Conservation (phyloP, 176 grass and related monocot species). For the Musa schizocarpa region DNA sequence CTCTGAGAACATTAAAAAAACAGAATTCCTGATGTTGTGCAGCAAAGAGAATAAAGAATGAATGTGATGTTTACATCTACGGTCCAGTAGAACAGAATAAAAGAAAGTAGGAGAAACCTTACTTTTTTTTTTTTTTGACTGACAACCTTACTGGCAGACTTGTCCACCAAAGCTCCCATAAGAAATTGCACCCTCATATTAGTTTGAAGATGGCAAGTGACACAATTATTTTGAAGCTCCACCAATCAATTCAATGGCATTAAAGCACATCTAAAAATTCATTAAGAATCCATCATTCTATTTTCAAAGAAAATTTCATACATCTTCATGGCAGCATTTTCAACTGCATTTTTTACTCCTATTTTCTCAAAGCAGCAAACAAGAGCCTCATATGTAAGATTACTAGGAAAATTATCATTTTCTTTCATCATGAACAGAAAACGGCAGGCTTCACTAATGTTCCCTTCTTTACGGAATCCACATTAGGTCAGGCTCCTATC, state of each 20-base stretch:
- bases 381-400: constrained; percentile 1
- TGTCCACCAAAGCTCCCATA: background rate
- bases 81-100: too few species aligned
- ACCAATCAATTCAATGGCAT: background rate
- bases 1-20: too few species aligned
- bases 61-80: too few species aligned
- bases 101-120: too few species aligned
- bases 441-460: constrained; percentile 8
- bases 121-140: background rate
- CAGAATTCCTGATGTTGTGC: too few species aligned
- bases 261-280: background rate
- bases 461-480: constrained; percentile 19
- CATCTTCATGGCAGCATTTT: constrained; percentile 5
- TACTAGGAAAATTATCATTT: constrained; percentile 9
- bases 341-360: constrained; percentile 9
- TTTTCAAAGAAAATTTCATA: background rate
- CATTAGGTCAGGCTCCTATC: constrained; percentile 21
- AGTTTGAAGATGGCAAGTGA: too few species aligned
- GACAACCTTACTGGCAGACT: background rate
- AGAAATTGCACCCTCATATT: background rate
- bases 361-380: constrained; percentile 21
- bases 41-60: too few species aligned
- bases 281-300: background rate
- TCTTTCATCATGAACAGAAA: constrained; percentile 21
- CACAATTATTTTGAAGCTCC: too few species aligned